Conservation (phyloP, 352 stramenopile genomes). For the Phytophthora pini region DNA sequence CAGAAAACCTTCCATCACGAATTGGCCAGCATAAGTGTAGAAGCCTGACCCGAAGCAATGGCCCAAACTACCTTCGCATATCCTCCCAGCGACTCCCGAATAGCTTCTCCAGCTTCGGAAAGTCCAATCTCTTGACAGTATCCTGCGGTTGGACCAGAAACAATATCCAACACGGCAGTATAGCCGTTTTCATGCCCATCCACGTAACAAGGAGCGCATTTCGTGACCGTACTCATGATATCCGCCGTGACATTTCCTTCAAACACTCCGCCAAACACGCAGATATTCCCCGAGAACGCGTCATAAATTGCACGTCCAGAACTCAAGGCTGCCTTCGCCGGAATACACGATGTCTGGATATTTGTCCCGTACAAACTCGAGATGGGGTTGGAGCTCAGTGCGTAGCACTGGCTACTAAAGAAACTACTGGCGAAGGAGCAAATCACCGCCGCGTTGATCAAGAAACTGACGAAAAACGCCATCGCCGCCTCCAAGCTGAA, state of each 20-base stretch:
- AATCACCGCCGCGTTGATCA: constrained; percentile 93
- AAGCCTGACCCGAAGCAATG: constrained; percentile 90
- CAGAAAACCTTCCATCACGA: constrained; percentile 95
- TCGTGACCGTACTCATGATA: constrained; percentile 4
- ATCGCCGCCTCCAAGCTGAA: constrained; percentile 87
- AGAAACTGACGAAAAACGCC: constrained; percentile 88
- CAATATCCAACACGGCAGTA: not conserved
- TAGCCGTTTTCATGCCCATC: constrained; percentile 33
- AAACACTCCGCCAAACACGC: constrained; percentile 39
- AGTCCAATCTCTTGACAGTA: constrained; percentile 88
- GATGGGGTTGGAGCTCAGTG: constrained; percentile 56
- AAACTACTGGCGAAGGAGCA: constrained; percentile 91
- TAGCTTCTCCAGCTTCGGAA: constrained; percentile 65
- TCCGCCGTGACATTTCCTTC: constrained; percentile 1
- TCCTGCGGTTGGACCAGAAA: constrained; percentile 37
- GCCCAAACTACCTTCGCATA: constrained; percentile 86
- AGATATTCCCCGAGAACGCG: constrained; percentile 56
- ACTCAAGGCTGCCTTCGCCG: constrained; percentile 48
- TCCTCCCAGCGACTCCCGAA: constrained; percentile 64
- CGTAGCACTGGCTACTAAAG: constrained; percentile 70
- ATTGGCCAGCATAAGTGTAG: constrained; percentile 94
- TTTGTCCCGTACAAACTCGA: constrained; percentile 54
- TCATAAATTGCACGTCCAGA: constrained; percentile 73
- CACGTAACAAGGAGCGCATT: constrained; percentile 63
- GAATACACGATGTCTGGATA: constrained; percentile 76